Evolutionary conservation across 257 asterid genomes (phyloP).

Genomic region (Solanum sparsipilum): DNA sequence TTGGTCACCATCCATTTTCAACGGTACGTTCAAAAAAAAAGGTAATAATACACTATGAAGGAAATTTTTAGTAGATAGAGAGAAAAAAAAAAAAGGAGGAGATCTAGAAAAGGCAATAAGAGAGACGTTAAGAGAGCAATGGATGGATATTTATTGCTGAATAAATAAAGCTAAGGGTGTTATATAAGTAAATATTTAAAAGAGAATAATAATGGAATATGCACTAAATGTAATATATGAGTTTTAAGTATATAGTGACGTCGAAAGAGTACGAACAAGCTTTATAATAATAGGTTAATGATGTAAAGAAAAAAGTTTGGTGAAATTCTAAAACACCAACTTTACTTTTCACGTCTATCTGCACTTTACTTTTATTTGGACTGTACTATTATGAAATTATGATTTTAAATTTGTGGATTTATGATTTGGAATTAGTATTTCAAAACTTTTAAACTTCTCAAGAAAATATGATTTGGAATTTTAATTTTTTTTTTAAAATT

Average conservation of each 20-base stretch:
- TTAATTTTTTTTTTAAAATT: accelerated
- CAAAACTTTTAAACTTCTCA: too few relatives aligned
- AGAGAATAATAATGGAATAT: neutral
- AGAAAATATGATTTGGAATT: neutral
- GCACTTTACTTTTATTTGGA: neutral
- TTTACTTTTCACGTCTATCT: neutral
- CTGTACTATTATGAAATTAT: neutral
- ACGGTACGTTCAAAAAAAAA: neutral
- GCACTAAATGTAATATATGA: neutral
- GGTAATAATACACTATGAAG: neutral
- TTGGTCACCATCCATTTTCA: neutral
- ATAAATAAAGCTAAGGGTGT: neutral
- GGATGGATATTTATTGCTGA: neutral
- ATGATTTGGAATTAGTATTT: too few relatives aligned
- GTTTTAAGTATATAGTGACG: neutral
- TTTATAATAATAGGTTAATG: neutral
- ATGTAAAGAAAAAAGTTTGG: neutral
- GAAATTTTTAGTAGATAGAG: neutral
- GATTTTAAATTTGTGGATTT: too few relatives aligned
- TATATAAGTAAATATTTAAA: neutral
- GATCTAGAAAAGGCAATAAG: neutral
- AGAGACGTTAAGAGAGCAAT: neutral
- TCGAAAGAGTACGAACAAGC: neutral
- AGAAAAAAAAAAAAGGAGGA: neutral
- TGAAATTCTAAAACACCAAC: neutral